Conservation (phyloP, 1,284 basidiomycete species). For the Phylloporus gajari region DNA sequence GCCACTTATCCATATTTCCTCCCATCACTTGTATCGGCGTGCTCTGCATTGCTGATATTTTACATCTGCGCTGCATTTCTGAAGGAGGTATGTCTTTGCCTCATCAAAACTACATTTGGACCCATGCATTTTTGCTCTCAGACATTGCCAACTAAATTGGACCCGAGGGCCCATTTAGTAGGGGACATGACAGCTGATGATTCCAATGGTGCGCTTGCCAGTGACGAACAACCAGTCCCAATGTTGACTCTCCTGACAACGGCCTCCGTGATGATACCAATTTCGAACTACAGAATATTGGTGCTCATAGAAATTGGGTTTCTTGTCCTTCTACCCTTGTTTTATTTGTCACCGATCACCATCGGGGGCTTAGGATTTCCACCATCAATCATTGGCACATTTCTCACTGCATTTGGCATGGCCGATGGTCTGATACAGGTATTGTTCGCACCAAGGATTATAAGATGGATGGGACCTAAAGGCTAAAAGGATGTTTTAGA, state of each 20-base stretch:
- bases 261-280: background rate
- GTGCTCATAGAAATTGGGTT: background rate
- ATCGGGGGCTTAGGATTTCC: background rate
- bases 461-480: slow-evolving; percentile 1
- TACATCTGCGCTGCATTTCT: too few species aligned
- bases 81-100: too few species aligned
- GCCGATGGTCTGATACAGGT: background rate
- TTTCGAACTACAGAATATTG: background rate
- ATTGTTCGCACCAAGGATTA: background rate
- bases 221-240: too few species aligned
- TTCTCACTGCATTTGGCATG: background rate
- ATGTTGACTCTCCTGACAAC: background rate
- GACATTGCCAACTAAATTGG: too few species aligned
- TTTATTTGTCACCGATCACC: background rate
- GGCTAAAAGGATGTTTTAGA: too few species aligned
- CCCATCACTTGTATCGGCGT: slow-evolving; percentile 2
- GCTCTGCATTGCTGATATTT: background rate
- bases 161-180: too few species aligned
- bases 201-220: too few species aligned
- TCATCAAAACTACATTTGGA: too few species aligned
- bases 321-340: background rate
- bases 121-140: too few species aligned
- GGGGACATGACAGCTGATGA: too few species aligned
- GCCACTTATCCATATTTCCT: slow-evolving; percentile 1
- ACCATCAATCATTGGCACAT: background rate